Evolutionary conservation across 164 flowering plant genomes (phyloP), one percentile per base, ranked within the genome.

Genomic region (Magnolia kwangsiensis): DNA sequence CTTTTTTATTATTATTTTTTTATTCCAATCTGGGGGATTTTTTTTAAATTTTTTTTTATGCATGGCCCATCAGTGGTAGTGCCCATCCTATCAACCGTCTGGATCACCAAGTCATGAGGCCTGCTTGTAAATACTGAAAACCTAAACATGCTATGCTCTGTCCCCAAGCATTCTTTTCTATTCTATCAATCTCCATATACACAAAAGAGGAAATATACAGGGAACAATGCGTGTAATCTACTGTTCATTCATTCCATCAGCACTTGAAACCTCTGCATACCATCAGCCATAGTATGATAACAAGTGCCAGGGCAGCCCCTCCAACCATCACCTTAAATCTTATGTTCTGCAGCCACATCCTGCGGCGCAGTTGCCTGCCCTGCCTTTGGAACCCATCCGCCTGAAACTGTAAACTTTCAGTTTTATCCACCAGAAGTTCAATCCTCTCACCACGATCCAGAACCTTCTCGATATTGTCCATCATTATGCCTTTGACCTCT

Each of bases 381-480:
- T 96, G 99, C 87, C 99, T 89, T 82, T 96, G 99, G 81, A 96
- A 96, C 85, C 93, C 92, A 82, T 96, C 99, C 13, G 98, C 98
- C 99, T 96, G 81, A 80, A 94, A 94, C 85, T 94, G 99, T 73
- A 96, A 90, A 78, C 87, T 92, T 76, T 96, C 98, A n/a, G 98
- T 89, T 86, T 94, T 96, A 78, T 96, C 99, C 23, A 96, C 99
- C 83, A 96, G 86, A 74, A 94, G 92, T 78, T 96, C 99, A 75
- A 96, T 94, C 74, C 83, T 91, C 85, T 96, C 99, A 10, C 98
- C 99, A 75, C 99, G 93, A 75, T 96, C 99, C 87, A 96, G 81
- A 75, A 96, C 98, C 99, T 96, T 75, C 75, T 79, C 78, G 63
- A 79, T 72, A 63, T 79, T 76, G 78, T 79, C 76, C 65, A 76